Base-by-base conservation (phyloP, 768 basidiomycete species). In the Lactifluus rugatus region DNA sequence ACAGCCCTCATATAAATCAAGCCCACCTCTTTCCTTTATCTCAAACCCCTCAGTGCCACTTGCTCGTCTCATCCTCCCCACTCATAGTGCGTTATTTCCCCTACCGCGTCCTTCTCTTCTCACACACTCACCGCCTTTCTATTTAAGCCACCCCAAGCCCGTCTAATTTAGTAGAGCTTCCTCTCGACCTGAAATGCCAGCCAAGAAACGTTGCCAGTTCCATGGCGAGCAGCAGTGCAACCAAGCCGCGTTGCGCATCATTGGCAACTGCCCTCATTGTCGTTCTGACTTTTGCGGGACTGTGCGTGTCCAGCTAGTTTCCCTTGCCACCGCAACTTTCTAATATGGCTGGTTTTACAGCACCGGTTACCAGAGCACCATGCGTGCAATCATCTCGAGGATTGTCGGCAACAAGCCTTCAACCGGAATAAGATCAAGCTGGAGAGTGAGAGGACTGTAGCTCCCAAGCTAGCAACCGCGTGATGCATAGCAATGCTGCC, bases 341-440 rank as follows among this genome's bases (percentile, higher is more conserved):
- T 66, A 44, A 66, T 42, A 56, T 63, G 55, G 25, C 44, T 57
- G 62, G 44, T 57, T 58, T 64, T 31, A 56, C 57, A 93, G 87
- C 92, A 93, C 69, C 87, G 91, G 60, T 78, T 94, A 62, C 90
- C 92, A 7, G 92, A 93, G 69, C 88, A 89, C 65, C 91, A 94
- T 70, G 78, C 79, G 55, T 94, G 91, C 74, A 79, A 81, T 64
- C 86, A 91, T 61, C 74, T 94, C 61, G 84, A 88, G 68, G 84
- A 84, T 70, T 93, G 91, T 74, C 77, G 85, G 62, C 86, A 90
- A 70, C 85, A 89, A 71, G 91, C 91, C 19, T 93, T 92, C 68
- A 83, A 90, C 64, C 79, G 81, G 67, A 93, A 93, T 77, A 92
- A 93, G 81, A 78, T 74, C 52, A 89, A 89, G 74, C 75, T 93